Conservation (phyloP, 2,329 filamentous ascomycete species). For the Calonectria multiphialidica region DNA sequence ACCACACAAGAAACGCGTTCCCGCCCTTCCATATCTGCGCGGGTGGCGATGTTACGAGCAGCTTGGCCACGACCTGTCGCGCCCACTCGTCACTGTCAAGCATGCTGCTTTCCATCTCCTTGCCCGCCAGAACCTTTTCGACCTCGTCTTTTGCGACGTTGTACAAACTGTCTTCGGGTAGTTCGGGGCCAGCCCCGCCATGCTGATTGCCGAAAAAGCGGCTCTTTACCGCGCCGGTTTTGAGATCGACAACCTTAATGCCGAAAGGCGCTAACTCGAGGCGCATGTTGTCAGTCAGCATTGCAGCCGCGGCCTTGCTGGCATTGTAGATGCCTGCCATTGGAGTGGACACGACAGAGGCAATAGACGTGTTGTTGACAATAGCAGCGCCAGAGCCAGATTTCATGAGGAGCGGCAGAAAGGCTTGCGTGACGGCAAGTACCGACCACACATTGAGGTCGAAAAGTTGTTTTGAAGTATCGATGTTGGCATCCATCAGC, state of each 20-base stretch:
- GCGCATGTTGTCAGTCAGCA: slow-evolving; percentile 40
- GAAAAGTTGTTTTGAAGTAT: slow-evolving; percentile 45
- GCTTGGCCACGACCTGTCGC: background rate
- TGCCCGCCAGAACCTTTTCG: background rate
- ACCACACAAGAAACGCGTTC: slow-evolving; percentile 3
- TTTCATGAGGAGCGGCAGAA: slow-evolving; percentile 44
- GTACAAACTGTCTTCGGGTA: slow-evolving; percentile 9
- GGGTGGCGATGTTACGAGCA: background rate
- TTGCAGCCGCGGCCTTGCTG: slow-evolving; percentile 39
- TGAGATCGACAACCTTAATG: slow-evolving; percentile 38
- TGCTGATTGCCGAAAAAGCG: background rate
- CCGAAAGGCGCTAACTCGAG: slow-evolving; percentile 45
- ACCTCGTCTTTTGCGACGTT: slow-evolving; percentile 10
- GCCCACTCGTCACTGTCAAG: slow-evolving; percentile 5
- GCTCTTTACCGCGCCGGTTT: slow-evolving; percentile 18
- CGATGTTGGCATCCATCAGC: slow-evolving; percentile 3
- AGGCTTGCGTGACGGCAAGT: slow-evolving; percentile 52
- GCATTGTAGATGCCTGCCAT: slow-evolving; percentile 39
- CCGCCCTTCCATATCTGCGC: slow-evolving; percentile 7
- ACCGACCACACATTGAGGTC: slow-evolving; percentile 56
- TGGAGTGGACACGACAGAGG: background rate
- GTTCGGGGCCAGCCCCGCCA: background rate
- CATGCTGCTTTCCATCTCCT: background rate
- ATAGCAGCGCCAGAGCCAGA: slow-evolving; percentile 39
- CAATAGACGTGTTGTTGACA: slow-evolving; percentile 40